phyloP scores from a whole-genome alignment of 768 basidiomycete species.

The Rhodotorula paludigena region DNA sequence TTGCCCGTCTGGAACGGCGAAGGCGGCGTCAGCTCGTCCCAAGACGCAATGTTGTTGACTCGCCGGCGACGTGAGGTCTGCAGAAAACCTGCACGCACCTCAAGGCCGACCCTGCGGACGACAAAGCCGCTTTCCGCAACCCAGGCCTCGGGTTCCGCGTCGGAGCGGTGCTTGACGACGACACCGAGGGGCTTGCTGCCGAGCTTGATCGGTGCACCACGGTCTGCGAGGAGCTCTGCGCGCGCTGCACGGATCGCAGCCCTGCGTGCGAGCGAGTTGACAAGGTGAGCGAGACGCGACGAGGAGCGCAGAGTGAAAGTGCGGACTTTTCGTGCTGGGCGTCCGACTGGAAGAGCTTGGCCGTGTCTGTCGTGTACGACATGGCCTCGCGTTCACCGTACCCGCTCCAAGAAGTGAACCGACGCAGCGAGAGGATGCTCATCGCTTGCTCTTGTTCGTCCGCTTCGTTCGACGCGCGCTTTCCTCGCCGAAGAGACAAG shows the following conservation, averaged over 20 bases:
- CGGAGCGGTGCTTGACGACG: conserved; percentile 42
- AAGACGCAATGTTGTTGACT: too few species aligned
- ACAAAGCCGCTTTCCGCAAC: conserved; percentile 80
- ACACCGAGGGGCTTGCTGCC: conserved; percentile 69
- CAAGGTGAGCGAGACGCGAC: conserved; percentile 10
- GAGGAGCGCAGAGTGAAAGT: conserved; percentile 24
- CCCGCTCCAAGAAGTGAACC: too few species aligned
- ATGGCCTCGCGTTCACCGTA: background rate
- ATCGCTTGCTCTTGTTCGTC: too few species aligned
- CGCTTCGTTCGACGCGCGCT: too few species aligned
- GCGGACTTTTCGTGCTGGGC: conserved; percentile 60
- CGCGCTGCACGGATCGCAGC: conserved; percentile 61
- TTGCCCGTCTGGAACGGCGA: conserved; percentile 62
- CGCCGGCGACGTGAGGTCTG: conserved; percentile 7
- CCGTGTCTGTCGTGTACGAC: conserved; percentile 46
- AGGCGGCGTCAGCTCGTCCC: too few species aligned
- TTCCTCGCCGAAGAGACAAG: too few species aligned
- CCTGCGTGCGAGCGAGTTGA: conserved; percentile 40
- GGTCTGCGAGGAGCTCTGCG: conserved; percentile 61
- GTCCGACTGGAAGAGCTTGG: conserved; percentile 67
- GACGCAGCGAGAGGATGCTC: too few species aligned
- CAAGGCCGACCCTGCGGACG: conserved; percentile 66
- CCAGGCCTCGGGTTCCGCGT: conserved; percentile 63
- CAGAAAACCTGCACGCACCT: conserved; percentile 54
- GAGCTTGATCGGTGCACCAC: conserved; percentile 75